Evolutionary conservation across 768 basidiomycete species (phyloP), one percentile per base, ranked within the genome.

Genomic region (Hydnomerulius pinastri): DNA sequence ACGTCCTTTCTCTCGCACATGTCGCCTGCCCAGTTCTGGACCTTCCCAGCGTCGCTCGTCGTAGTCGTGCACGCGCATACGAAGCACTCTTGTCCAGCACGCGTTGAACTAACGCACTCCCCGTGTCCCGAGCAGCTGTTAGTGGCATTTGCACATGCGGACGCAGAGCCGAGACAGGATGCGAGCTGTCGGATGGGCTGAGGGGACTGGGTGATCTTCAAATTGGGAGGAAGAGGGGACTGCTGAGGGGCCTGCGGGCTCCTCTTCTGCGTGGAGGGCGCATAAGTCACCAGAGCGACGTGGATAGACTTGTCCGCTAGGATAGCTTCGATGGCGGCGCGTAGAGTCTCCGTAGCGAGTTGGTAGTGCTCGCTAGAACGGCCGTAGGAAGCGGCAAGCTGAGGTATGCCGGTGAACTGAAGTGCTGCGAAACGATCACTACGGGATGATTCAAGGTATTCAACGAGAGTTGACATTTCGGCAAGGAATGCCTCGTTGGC

Each of bases 1-100:
- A 92, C 71, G 61, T 93, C 91, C 68, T 82, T 83, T 55, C 83
- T 78, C 73, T 92, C 83, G 57, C 91, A 93, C 54, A 74, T 79
- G 45, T 79, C 76, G 4, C 91, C 91, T 1, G 78, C 90, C 90
- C 91, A 93, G 27, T 67, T 69, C 54, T 84, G 78, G 4, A 77
- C 81, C 64, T 82, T 65, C n/a, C 82, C 77, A 21, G 73, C 67
- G 9, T 76, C 75, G 48, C 77, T 71, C 40, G 77, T 77, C 9
- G 81, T 85, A 23, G 68, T 72, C 1, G 54, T 46, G 54, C 79
- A 82, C 3, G 69, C 63, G 52, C 81, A 81, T 0, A 71, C 66
- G 48, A 72, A 83, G 58, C 82, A 83, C 1, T 71, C 68, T 53
- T 67, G 68, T 11, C 85, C 87, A 4, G 81, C 79, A 56, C 82